These are phyloP conservation scores for Anethum foeniculum DNA, from an alignment of 140 eudicot genomes.

Conservation along the genomic window DNA sequence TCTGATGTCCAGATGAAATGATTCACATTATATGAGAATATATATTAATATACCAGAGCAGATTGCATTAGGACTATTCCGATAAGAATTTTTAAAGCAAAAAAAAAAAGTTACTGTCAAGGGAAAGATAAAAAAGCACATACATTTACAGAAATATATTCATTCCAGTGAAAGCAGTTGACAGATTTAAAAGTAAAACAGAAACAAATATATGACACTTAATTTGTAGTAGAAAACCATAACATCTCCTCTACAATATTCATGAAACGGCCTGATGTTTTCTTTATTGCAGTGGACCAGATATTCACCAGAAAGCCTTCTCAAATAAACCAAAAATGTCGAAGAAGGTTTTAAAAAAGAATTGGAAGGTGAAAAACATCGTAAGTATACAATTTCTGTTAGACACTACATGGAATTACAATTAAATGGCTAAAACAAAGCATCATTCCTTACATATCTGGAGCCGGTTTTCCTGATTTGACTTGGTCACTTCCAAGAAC, in stretches of 20 bases:
- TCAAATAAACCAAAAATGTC: background rate
- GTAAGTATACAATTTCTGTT: background rate
- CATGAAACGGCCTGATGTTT: background rate
- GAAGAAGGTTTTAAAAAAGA: background rate
- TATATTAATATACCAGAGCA: background rate
- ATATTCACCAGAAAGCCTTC: background rate
- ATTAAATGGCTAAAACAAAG: background rate
- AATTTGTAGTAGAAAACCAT: background rate
- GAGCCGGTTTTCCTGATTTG: slow-evolving; percentile 82
- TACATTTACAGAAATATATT: background rate
- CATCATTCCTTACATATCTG: slow-evolving; percentile 57
- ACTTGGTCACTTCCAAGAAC: slow-evolving; percentile 87
- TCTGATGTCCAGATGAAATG: slow-evolving; percentile 29
- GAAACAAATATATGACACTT: background rate
- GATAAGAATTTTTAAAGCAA: background rate
- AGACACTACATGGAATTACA: background rate
- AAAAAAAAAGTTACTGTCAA: background rate
- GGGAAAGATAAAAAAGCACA: background rate
- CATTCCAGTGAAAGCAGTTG: background rate
- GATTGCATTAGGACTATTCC: slow-evolving; percentile 3
- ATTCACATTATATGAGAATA: background rate
- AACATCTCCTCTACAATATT: background rate
- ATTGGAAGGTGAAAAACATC: background rate
- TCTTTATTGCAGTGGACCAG: background rate
- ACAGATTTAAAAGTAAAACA: background rate